Base-by-base conservation (phyloP, 2,329 filamentous ascomycete genomes). In the Botrytis elliptica region DNA sequence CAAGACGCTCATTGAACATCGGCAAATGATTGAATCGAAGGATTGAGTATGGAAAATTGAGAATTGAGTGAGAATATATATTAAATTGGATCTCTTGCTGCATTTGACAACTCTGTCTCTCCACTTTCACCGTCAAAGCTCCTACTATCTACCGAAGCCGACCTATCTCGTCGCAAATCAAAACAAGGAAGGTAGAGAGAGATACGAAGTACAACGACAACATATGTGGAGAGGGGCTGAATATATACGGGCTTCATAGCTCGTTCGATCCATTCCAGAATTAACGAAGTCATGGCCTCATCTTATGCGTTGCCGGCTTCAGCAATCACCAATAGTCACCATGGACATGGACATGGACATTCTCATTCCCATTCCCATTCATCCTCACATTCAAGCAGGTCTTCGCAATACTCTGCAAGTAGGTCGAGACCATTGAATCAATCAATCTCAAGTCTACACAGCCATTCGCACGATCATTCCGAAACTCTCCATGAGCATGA, bases 301-400 rank as follows among this genome's bases (percentile, higher is more conserved):
- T 78, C 80, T 55, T 81, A 81, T 77, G 78, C 79, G 73, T 77
- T 81, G 40, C 80, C 81, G 67, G 79, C 78, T 57, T 80, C 80
- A 46, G 77, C 80, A 59, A 79, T 81, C 55, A 79, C 78, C 66
- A 77, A 80, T 73, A 77, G 76, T 63, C 80, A 81, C 70, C 73
- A 74, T 63, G 49, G 40, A 42, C 12, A 74, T 65, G 49, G 49
- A 9, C 66, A 80, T 76, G 77, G 72, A 20, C 83, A 83, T 74
- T 77, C 80, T 20, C 82, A 83, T 72, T 78, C 80, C 40, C 80
- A 82, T 75, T 79, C 79, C 40, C 80, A 82, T 75, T 79, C 79
- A 7, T 83, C 84, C 71, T 80, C 77, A 33, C 82, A 68, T 18
- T 69, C 83, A 73, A 77, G 76, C 49, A 82, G 77, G 66, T 71